These are phyloP conservation scores for Abelmoschus esculentus DNA, from an alignment of 345 rosid genomes.

Conservation along the genomic window DNA sequence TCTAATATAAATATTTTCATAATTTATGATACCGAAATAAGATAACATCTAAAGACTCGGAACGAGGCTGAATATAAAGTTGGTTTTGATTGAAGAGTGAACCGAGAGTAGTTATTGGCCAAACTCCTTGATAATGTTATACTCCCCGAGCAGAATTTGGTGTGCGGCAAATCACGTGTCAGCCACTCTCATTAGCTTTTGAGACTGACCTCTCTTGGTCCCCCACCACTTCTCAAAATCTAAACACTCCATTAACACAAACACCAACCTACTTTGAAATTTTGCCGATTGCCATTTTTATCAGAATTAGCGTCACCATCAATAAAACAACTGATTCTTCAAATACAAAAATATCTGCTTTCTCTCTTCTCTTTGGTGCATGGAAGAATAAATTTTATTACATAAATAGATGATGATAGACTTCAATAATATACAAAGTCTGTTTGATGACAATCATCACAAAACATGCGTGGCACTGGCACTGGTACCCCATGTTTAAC, in stretches of 20 bases:
- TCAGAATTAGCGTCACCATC: background rate
- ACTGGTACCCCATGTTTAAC: background rate
- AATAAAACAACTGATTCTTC: background rate
- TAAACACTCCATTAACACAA: background rate
- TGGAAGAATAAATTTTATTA: too few species aligned
- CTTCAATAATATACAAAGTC: background rate
- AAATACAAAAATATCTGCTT: background rate
- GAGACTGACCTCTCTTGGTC: background rate
- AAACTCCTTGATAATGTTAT: background rate
- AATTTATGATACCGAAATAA: too few species aligned
- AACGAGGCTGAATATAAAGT: too few species aligned
- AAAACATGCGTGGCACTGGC: background rate
- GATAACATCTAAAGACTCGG: too few species aligned
- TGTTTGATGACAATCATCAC: background rate
- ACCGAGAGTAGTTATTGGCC: too few species aligned
- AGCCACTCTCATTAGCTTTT: background rate
- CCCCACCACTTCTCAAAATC: background rate
- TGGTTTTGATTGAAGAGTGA: too few species aligned
- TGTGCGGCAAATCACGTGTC: slow-evolving; percentile 6
- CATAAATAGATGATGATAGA: background rate
- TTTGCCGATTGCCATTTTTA: background rate
- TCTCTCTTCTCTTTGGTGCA: too few species aligned
- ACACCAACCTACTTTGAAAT: background rate
- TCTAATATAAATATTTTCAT: too few species aligned
- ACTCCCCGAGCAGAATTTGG: background rate